Base-by-base conservation (phyloP, 441 rosid genomes). In the Brassica balearica region DNA sequence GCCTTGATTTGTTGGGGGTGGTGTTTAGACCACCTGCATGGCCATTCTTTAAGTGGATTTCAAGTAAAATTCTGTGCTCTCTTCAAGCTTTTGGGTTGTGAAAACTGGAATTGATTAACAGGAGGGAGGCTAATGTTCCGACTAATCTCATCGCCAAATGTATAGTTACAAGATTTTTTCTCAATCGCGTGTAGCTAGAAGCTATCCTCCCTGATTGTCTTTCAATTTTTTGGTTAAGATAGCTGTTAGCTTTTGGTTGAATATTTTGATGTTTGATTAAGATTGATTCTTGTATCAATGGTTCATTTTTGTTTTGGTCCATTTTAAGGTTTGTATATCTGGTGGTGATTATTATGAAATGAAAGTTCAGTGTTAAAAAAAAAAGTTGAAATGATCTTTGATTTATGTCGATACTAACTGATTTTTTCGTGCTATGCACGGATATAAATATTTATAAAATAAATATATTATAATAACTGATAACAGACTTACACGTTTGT, bases 401-500 rank as follows among this genome's bases (percentile, higher is more conserved):
- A 73, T 65, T 65, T n/a, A 32, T 9, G 38, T 32, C 25, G 38
- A 64, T 20, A 48, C 17, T 17, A 17, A 17, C 0, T 17, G 17
- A 17, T 17, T 17, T 17, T 17, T 17, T 17, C 0, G 0, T 17
- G 0, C 0, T 17, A 17, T 17, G 17, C 17, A 17, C 17, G 17
- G 17, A 17, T 0, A 17, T 17, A 17, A 17, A 17, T 17, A 17
- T 17, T 17, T 17, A 17, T 17, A 17, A 17, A 17, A 17, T 17
- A 17, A 17, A 17, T 17, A 17, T 17, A 17, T 17, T 17, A 17
- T 17, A 17, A 0, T 17, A 17, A 17, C 17, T 17, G 17, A 38
- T 15, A 72, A 12, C 29, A 17, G 10, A 11, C 29, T 48, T 64
- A 46, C 62, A 48, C 60, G 69, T 46, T 51, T 73, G 77, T 51